Percentiles rank a stretch among this genome's conserved stretches.
Conservation (phyloP, 1,139 yeast species). For the Debaryomycetaceae sp. region DNA sequence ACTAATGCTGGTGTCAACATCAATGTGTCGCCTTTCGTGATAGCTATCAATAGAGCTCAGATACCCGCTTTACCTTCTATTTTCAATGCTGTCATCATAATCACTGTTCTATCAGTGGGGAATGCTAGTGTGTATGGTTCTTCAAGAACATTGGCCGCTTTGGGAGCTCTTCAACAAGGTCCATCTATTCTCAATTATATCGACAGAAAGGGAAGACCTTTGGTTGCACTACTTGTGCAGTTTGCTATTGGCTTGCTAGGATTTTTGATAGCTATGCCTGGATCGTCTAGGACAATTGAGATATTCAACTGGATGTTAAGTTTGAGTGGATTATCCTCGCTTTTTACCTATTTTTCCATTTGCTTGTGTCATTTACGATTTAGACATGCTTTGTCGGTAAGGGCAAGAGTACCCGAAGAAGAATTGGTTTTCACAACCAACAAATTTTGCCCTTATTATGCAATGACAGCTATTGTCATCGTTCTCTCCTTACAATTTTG, state of each 20-base stretch:
- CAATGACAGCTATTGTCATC: constrained; percentile 22
- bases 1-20: constrained; percentile 37
- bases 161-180: constrained; percentile 33
- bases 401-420: constrained; percentile 27
- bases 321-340: constrained; percentile 20
- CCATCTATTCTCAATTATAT: constrained; percentile 28
- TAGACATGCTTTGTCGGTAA: constrained; percentile 23
- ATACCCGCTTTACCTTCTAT: constrained; percentile 53
- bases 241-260: constrained; percentile 27
- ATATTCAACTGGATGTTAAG: constrained; percentile 23
- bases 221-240: constrained; percentile 26
- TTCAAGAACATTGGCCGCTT: constrained; percentile 31
- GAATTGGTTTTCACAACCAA: constrained; percentile 25
- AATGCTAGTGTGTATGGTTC: constrained; percentile 37
- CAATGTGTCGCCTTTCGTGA: constrained; percentile 59
- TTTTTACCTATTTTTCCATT: constrained; percentile 27
- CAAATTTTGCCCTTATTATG: constrained; percentile 28
- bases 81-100: constrained; percentile 46
- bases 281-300: constrained; percentile 11
- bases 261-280: constrained; percentile 30
- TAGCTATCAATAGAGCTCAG: constrained; percentile 54
- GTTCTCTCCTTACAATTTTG: constrained; percentile 33
- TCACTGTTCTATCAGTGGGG: constrained; percentile 43
- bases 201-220: constrained; percentile 33
- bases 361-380: constrained; percentile 31